These are phyloP conservation scores for Phytophthora melonis DNA, from an alignment of 352 stramenopile species.

Conservation along the genomic window DNA sequence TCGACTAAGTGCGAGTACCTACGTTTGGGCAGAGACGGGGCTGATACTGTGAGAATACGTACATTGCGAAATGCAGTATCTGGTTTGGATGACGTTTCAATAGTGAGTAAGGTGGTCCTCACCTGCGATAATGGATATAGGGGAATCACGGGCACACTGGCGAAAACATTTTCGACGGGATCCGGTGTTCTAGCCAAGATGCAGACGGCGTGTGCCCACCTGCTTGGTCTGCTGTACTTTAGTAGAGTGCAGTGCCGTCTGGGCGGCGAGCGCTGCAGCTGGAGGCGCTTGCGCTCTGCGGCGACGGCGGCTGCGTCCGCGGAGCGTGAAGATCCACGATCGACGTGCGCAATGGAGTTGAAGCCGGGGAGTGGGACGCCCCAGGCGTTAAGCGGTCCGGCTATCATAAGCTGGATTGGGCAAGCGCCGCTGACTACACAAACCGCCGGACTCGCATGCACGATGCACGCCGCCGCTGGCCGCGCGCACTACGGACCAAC, in stretches of 20 bases:
- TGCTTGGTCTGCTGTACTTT: not conserved
- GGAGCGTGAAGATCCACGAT: conserved; percentile 16
- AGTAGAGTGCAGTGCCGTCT: too few species aligned
- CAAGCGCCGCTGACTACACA: conserved; percentile 29
- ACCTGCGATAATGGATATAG: not conserved
- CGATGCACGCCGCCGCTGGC: conserved; percentile 14
- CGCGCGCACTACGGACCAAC: not conserved
- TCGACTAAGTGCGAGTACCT: not conserved
- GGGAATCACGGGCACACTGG: not conserved
- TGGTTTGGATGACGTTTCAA: not conserved
- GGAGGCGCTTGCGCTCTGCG: conserved; percentile 3
- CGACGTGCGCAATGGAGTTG: not conserved
- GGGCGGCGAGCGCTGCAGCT: conserved; percentile 4
- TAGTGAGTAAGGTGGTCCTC: not conserved
- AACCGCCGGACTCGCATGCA: conserved; percentile 18
- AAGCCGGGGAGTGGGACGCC: conserved; percentile 27
- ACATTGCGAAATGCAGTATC: not conserved
- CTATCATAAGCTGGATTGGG: conserved; percentile 20
- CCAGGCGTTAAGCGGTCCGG: conserved; percentile 20
- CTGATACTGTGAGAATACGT: not conserved
- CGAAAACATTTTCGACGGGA: not conserved
- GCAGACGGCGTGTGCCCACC: not conserved
- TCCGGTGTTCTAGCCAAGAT: not conserved
- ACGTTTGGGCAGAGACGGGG: not conserved
- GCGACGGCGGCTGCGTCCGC: not conserved